Conservation (phyloP, 164 flowering plant genomes). For the Berberis thunbergii region DNA sequence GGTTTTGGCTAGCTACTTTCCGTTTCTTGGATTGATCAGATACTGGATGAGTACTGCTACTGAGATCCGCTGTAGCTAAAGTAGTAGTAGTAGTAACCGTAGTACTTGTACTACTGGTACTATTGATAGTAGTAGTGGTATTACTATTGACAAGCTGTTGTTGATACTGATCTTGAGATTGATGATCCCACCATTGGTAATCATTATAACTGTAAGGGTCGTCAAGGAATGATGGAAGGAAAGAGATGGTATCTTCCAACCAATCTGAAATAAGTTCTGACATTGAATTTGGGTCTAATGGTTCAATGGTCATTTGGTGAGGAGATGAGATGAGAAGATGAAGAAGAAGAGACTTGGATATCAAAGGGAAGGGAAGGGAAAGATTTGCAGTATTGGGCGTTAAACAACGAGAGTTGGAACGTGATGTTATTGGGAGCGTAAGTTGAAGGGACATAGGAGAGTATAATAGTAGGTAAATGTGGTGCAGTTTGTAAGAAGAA, state of each 20-base stretch:
- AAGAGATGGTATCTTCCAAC: slow-evolving; percentile 37
- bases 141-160: slow-evolving; percentile 20
- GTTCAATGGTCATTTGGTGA: slow-evolving; percentile 13
- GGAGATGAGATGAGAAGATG: background rate
- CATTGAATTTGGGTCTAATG: slow-evolving; percentile 25
- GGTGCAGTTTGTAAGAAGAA: slow-evolving; percentile 15
- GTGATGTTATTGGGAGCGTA: slow-evolving; percentile 11
- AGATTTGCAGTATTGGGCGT: background rate
- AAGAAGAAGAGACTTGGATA: slow-evolving; percentile 9
- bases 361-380: background rate
- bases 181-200: slow-evolving; percentile 35
- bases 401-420: slow-evolving; percentile 2
- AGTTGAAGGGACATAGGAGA: slow-evolving; percentile 21
- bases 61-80: background rate
- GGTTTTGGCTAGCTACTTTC: slow-evolving; percentile 18
- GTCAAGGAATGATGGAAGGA: slow-evolving; percentile 34
- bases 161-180: slow-evolving; percentile 6
- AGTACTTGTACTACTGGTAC: slow-evolving; percentile 7
- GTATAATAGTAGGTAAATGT: slow-evolving; percentile 35
- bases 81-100: background rate
- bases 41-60: slow-evolving; percentile 7
- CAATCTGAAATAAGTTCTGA: slow-evolving; percentile 42
- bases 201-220: slow-evolving; percentile 32
- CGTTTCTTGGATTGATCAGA: slow-evolving; percentile 40
- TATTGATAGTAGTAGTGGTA: slow-evolving; percentile 14